A percentile compares a stretch with the other conserved stretches of the same genome.
Conservation (phyloP, 225 moss, liverwort and hornwort genomes). For the Polytrichum formosum region DNA sequence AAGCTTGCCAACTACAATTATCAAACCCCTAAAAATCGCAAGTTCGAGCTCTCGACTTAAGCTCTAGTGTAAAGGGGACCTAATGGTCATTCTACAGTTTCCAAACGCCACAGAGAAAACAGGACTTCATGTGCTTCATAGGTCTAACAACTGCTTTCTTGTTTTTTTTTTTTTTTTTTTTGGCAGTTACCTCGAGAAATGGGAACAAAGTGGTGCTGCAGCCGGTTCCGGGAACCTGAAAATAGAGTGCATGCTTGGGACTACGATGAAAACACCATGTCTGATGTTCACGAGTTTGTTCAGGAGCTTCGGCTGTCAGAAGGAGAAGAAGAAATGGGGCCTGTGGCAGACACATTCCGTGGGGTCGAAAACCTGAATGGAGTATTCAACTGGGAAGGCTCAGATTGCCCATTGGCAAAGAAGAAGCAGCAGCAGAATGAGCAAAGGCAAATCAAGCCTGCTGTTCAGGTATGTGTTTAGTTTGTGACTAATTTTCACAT, state of each 20-base stretch:
- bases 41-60: too few relatives aligned
- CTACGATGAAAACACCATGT: constrained; percentile 1
- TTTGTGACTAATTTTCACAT: too few relatives aligned
- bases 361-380: constrained; percentile 47
- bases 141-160: too few relatives aligned
- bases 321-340: constrained; percentile 42
- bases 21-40: too few relatives aligned
- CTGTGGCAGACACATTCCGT: constrained; percentile 36
- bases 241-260: constrained; percentile 37
- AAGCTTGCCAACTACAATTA: too few relatives aligned
- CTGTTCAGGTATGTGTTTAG: background rate
- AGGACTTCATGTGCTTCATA: too few relatives aligned
- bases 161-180: too few relatives aligned
- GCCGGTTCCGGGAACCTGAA: constrained; percentile 40
- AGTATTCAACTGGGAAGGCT: constrained; percentile 40
- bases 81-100: too few relatives aligned
- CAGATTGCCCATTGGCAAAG: constrained; percentile 10
- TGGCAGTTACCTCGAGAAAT: constrained; percentile 1
- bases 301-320: constrained; percentile 33
- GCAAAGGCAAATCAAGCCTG: constrained; percentile 23
- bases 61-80: too few relatives aligned
- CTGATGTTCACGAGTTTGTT: constrained; percentile 34
- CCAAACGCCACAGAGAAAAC: too few relatives aligned
- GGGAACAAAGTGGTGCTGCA: constrained; percentile 52
- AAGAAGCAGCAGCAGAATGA: constrained; percentile 19